Conservation (phyloP, 2,329 filamentous ascomycete genomes). For the Sarocladium brachiariae region DNA sequence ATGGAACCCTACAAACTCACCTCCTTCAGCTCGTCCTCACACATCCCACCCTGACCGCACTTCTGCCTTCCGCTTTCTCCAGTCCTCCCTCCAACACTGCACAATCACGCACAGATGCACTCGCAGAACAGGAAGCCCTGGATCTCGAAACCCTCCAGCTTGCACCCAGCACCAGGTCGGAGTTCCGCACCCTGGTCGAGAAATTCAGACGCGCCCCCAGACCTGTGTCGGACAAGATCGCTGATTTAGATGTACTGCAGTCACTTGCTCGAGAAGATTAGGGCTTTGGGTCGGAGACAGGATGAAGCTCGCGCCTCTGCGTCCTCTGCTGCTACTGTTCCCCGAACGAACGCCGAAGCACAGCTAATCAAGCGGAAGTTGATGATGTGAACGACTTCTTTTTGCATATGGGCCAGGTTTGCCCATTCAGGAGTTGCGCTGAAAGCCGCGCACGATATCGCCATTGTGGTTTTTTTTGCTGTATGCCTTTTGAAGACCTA, state of each 20-base stretch:
- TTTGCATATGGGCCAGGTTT: not conserved
- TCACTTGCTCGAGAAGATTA: constrained; percentile 50
- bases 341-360: constrained; percentile 24
- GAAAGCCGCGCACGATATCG: too few relatives aligned
- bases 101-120: not conserved
- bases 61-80: constrained; percentile 13
- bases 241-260: constrained; percentile 28
- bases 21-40: constrained; percentile 26
- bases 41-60: constrained; percentile 16
- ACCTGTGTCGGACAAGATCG: constrained; percentile 21
- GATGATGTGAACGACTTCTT: constrained; percentile 23
- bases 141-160: constrained; percentile 10
- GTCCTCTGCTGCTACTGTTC: not conserved
- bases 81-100: constrained; percentile 13
- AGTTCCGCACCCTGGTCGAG: constrained; percentile 19
- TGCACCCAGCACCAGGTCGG: not conserved
- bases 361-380: constrained; percentile 40
- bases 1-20: constrained; percentile 17
- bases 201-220: constrained; percentile 21
- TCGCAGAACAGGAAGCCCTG: not conserved
- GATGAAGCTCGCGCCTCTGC: constrained; percentile 23
- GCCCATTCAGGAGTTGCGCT: too few relatives aligned
- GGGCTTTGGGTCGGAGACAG: constrained; percentile 34
- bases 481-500: too few relatives aligned
- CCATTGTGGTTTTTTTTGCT: not conserved